phyloP scores from a whole-genome alignment of 1,284 basidiomycete genomes.

The Ceraceosorus guamensis region DNA sequence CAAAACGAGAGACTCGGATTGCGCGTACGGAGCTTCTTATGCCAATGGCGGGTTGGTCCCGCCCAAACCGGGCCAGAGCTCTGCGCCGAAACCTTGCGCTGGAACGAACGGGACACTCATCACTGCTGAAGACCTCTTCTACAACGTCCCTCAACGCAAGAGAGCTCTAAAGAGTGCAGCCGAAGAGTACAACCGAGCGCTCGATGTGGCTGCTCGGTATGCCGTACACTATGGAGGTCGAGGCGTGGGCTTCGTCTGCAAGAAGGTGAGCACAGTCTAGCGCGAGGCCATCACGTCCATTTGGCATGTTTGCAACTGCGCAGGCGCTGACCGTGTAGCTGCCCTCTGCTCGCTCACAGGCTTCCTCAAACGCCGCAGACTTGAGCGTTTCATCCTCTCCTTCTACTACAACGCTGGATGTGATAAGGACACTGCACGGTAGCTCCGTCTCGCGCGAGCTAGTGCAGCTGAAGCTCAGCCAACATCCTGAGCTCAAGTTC shows the following conservation, averaged over 20 bases:
- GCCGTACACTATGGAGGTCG: conserved; percentile 53
- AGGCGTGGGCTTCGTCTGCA: conserved; percentile 68
- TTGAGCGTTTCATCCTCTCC: conserved; percentile 66
- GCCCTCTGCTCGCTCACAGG: conserved; percentile 12
- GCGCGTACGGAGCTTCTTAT: conserved; percentile 41
- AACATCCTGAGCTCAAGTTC: conserved; percentile 21
- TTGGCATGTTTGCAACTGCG: background rate
- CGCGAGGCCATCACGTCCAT: background rate
- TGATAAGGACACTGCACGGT: conserved; percentile 76
- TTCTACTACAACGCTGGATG: conserved; percentile 59
- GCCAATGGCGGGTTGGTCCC: conserved; percentile 27
- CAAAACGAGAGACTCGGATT: conserved; percentile 53
- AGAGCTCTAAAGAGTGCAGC: conserved; percentile 75
- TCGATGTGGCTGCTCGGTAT: conserved; percentile 91
- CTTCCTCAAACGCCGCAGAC: conserved; percentile 52
- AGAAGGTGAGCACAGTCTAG: conserved; percentile 1
- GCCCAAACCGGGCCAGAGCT: conserved; percentile 29
- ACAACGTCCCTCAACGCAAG: conserved; percentile 81
- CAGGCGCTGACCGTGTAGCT: background rate
- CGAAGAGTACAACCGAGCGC: conserved; percentile 85
- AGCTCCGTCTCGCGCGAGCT: conserved; percentile 74
- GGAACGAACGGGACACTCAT: conserved; percentile 92
- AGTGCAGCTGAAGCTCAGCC: conserved; percentile 51
- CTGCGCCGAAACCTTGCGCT: conserved; percentile 70
- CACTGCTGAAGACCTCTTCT: conserved; percentile 90